phyloP scores from a whole-genome alignment of 345 rosid genomes.

The Eucalyptus sp. region DNA sequence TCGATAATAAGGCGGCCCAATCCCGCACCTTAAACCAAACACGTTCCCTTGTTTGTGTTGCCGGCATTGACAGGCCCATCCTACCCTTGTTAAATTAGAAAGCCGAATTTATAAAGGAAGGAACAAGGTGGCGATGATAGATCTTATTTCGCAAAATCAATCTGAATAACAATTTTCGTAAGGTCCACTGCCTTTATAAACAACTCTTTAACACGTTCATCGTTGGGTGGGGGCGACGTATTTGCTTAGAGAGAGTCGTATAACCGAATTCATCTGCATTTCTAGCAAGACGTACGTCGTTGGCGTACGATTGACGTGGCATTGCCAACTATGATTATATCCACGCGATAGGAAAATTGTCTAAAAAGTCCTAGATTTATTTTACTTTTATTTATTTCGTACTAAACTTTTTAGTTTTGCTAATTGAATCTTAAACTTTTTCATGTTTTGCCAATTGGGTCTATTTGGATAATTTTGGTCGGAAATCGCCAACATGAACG shows the following conservation, averaged over 20 bases:
- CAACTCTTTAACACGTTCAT: neutral
- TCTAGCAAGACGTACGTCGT: neutral
- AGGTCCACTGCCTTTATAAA: neutral
- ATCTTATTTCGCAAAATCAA: neutral
- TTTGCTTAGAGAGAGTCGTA: neutral
- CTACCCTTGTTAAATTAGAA: neutral
- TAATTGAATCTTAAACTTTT: too few species aligned
- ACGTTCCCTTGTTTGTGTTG: neutral
- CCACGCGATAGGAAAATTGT: fast-evolving
- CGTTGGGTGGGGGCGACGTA: neutral
- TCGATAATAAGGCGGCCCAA: neutral
- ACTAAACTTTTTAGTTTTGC: too few species aligned
- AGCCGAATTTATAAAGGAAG: neutral
- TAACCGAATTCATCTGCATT: neutral
- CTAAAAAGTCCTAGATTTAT: too few species aligned
- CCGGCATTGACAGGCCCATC: neutral
- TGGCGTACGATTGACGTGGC: neutral
- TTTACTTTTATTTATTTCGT: too few species aligned
- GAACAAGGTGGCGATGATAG: neutral
- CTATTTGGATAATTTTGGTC: too few species aligned
- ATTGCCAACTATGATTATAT: too few species aligned
- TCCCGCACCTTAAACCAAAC: neutral
- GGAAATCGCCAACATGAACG: fast-evolving
- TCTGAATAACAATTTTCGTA: neutral
- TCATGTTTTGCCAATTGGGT: neutral